A percentile compares a stretch with the other conserved stretches of the same genome.
Conservation (phyloP, 257 asterid genomes). For the Solanum chiquidenum region DNA sequence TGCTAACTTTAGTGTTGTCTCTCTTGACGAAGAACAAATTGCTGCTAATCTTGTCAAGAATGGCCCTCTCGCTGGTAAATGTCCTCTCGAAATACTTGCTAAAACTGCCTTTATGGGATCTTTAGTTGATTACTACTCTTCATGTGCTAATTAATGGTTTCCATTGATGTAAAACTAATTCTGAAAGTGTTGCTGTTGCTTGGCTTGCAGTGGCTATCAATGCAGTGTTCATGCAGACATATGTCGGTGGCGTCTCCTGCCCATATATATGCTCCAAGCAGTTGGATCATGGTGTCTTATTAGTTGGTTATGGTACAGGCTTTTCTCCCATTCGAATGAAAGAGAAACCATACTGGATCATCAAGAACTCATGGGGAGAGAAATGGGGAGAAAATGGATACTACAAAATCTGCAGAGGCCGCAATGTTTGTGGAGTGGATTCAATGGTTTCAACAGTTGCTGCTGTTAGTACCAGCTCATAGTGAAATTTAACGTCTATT, state of each 20-base stretch:
- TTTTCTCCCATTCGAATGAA: slow-evolving; percentile 59
- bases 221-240: slow-evolving; percentile 84
- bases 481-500: not conserved
- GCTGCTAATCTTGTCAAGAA: slow-evolving; percentile 85
- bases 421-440: slow-evolving; percentile 73
- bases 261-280: slow-evolving; percentile 64
- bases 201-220: slow-evolving; percentile 68
- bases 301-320: slow-evolving; percentile 74
- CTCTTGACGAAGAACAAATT: slow-evolving; percentile 79
- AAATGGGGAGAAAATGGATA: slow-evolving; percentile 76
- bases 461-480: slow-evolving; percentile 33
- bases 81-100: not conserved
- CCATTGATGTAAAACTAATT: not conserved
- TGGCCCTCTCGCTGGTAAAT: slow-evolving; percentile 86
- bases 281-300: slow-evolving; percentile 67
- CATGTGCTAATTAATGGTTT: not conserved
- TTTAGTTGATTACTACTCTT: not conserved
- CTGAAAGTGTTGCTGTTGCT: not conserved
- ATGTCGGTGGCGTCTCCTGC: slow-evolving; percentile 76
- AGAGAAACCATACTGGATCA: slow-evolving; percentile 76
- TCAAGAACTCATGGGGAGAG: slow-evolving; percentile 86
- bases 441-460: slow-evolving; percentile 87
- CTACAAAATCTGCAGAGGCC: slow-evolving; percentile 67
- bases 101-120: not conserved
- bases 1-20: slow-evolving; percentile 80